Conservation (phyloP, 2,329 filamentous ascomycete genomes). For the Botrytis squamosa region DNA sequence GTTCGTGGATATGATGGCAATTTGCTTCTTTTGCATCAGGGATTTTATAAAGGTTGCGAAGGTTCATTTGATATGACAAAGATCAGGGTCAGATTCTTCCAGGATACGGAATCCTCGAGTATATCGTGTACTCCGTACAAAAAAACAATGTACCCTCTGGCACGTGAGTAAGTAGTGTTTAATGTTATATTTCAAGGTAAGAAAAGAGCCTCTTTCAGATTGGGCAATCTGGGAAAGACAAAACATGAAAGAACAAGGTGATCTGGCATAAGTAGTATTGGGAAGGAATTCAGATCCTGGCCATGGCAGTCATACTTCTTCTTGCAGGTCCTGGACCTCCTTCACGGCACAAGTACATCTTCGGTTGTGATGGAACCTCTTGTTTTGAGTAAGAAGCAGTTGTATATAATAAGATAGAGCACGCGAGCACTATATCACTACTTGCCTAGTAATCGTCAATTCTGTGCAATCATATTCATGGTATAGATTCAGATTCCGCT, state of each 20-base stretch:
- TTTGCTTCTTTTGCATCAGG: neutral
- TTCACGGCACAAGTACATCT: neutral
- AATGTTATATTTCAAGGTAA: neutral
- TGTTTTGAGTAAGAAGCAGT: neutral
- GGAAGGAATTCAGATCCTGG: neutral
- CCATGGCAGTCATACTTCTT: neutral
- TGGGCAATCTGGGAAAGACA: neutral
- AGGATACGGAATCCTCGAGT: neutral
- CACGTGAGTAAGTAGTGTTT: neutral
- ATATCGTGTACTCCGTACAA: neutral
- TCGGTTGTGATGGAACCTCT: neutral
- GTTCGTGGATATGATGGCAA: neutral
- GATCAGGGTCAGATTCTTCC: neutral
- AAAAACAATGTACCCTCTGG: neutral
- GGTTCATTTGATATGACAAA: no score
- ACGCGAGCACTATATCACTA: neutral
- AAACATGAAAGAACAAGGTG: neutral
- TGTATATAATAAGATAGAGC: neutral
- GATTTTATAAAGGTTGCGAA: neutral
- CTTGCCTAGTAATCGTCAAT: neutral
- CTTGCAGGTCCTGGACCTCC: neutral
- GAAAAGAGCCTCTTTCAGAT: neutral
- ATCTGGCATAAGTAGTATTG: neutral
- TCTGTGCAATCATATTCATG: neutral
- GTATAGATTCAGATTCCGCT: neutral